Evolutionary conservation across 345 rosid species (phyloP), one percentile per base, ranked within the genome.

Genomic region (Kandelia obovata): DNA sequence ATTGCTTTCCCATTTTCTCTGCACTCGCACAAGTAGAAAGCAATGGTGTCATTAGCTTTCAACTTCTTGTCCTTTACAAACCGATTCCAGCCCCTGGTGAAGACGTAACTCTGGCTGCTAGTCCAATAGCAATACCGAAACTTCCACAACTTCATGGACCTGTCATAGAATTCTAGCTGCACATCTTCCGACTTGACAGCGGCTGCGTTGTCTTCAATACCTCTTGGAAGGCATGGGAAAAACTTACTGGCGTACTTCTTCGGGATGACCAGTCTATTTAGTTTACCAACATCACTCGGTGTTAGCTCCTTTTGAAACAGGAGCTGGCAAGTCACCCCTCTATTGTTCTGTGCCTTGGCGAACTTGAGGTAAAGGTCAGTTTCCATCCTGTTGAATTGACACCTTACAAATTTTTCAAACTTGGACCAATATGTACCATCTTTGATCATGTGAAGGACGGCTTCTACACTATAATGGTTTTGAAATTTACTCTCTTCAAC

Each of bases 121-220:
- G 56, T 83, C 97, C 97, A 91, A 65, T 91, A 92, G 47, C 98
- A 94, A 64, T 88, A 91, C 67, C 97, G 77, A 62, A 94, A 94
- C 43, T 81, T 85, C 98, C 98, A 91, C 26, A 66, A 15, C 68
- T 75, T 85, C 98, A 91, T 87, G 9, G 66, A 63, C 72, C 73
- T 85, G 80, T 91, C 97, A 2, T 73, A 82, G 74, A 95, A 89
- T 26, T 74, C 71, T 16, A 87, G 71, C 73, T 83, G 86, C 34
- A 75, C 64, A 32, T 84, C 90, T 0, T 78, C 79, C 6, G 61
- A 23, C 10, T 37, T 68, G 27, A 65, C 30, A 34, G 0, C 66
- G 1, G 35, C 62, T 1, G 6, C 78, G 52, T 34, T 62, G 6
- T 43, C 77, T 8, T 71, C 80, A 13, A 16, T 57, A 1, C 60